phyloP scores from a whole-genome alignment of 352 stramenopile species.

The Globisporangium canariense region DNA sequence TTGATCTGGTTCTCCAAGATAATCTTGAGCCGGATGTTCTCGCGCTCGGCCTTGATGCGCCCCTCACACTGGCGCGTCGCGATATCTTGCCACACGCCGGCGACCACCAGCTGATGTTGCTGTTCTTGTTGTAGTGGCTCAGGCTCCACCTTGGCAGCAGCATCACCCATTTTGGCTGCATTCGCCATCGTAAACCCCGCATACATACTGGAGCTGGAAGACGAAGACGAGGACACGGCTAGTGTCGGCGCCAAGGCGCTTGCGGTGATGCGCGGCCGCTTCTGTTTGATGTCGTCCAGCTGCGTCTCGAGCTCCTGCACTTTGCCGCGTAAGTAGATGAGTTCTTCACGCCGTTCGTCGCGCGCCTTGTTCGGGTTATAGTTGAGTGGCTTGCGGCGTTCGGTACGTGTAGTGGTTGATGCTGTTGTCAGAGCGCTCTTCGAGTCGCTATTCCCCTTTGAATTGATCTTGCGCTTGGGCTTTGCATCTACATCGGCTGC shows the following conservation, averaged over 20 bases:
- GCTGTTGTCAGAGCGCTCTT: neutral
- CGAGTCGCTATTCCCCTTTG: neutral
- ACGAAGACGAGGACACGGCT: neutral
- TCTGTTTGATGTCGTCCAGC: constrained; percentile 13
- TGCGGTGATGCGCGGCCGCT: neutral
- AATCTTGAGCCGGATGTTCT: constrained; percentile 51
- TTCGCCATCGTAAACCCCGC: neutral
- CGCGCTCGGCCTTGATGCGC: constrained; percentile 42
- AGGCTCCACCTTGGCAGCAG: neutral
- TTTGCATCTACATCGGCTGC: neutral
- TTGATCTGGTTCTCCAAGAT: constrained; percentile 64
- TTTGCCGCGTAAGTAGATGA: constrained; percentile 38
- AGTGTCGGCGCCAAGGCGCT: neutral
- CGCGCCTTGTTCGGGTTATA: constrained; percentile 42
- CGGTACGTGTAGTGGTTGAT: neutral
- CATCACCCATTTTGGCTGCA: neutral
- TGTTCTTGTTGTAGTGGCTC: constrained; percentile 1
- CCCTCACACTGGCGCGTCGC: constrained; percentile 19
- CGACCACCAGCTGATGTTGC: neutral
- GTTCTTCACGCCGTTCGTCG: constrained; percentile 37
- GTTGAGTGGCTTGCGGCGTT: constrained; percentile 23
- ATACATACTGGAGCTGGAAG: neutral
- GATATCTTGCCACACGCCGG: constrained; percentile 27
- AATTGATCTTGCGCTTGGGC: neutral
- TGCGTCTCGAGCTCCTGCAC: constrained; percentile 38